Evolutionary conservation across 192 early-diverging fungal genomes (phyloP), one percentile per base, ranked within the genome.

Genomic region (Irineochytrium annulatum): DNA sequence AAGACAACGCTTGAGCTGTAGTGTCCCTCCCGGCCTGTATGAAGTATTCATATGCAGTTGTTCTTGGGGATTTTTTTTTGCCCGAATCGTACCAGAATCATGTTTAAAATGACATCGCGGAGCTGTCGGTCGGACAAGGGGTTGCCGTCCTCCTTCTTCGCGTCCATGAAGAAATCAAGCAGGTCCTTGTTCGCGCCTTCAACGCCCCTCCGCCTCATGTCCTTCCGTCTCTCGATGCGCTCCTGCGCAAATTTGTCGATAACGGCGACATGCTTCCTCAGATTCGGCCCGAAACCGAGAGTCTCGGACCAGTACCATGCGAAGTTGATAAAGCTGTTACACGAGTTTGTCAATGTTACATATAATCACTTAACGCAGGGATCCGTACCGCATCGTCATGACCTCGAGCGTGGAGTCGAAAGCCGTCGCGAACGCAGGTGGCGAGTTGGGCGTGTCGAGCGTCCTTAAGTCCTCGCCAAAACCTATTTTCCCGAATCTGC

Each of bases 1-100:
- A 84, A 19, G 64, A 63, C 8, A 84, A 56, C 0, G 72, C 74
- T 60, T 85, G 77, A 28, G 88, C 71, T 39, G 83, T 81, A 31
- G 82, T 71, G 66, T 83, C 72, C 59, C 84, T 71, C 63, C 69
- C 65, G 6, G 46, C 46, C n/a, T n/a, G n/a, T n/a, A n/a, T n/a
- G n/a, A n/a, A n/a, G n/a, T n/a, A n/a, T n/a, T n/a, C n/a, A n/a
- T n/a, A n/a, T n/a, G n/a, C n/a, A n/a, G n/a, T n/a, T n/a, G n/a
- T n/a, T n/a, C n/a, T n/a, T n/a, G n/a, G n/a, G n/a, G n/a, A n/a
- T n/a, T n/a, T n/a, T n/a, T n/a, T n/a, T n/a, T n/a, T n/a, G n/a
- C n/a, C n/a, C n/a, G n/a, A n/a, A n/a, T n/a, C n/a, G n/a, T n/a
- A n/a, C 73, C 46, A 75, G 55, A n/a, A 75, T 59, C 19, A 72